These are phyloP conservation scores for Penicillium janthinellum DNA, from an alignment of 2,329 filamentous ascomycete genomes.

Conservation along the genomic window DNA sequence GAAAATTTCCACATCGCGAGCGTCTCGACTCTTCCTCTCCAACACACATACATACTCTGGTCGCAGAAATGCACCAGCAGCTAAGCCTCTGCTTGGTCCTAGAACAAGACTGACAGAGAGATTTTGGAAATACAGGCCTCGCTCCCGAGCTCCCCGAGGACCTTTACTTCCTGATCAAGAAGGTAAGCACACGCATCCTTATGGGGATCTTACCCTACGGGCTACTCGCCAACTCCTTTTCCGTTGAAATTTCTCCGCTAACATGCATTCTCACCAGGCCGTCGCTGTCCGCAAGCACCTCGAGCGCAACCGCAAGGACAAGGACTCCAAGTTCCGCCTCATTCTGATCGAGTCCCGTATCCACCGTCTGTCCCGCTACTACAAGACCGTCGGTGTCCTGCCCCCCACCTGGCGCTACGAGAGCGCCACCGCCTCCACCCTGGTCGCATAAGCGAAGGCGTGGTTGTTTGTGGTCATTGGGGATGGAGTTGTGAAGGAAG, in stretches of 20 bases:
- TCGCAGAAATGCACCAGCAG: conserved; percentile 36
- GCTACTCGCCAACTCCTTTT: background rate
- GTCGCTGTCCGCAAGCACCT: conserved; percentile 99
- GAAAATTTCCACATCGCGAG: background rate
- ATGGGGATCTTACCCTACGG: background rate
- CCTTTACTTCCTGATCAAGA: conserved; percentile 99
- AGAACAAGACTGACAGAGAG: conserved; percentile 81
- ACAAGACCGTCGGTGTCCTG: conserved; percentile 87
- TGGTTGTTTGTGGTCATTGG: conserved; percentile 26
- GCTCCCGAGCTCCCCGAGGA: conserved; percentile 99
- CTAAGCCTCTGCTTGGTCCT: conserved; percentile 83
- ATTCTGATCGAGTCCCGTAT: conserved; percentile 99
- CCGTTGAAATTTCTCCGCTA: conserved; percentile 1
- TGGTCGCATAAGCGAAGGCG: conserved; percentile 73
- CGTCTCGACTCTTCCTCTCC: conserved; percentile 10
- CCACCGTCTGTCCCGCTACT: conserved; percentile 99
- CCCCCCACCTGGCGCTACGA: conserved; percentile 99
- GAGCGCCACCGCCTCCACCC: conserved; percentile 91
- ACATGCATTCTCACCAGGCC: conserved; percentile 58
- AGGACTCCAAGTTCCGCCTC: conserved; percentile 99
- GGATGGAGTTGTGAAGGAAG: conserved; percentile 13
- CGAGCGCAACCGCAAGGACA: conserved; percentile 99
- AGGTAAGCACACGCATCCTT: conserved; percentile 61
- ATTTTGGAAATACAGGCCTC: conserved; percentile 78
- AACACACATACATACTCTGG: conserved; percentile 22